Base-by-base conservation (phyloP, 1,139 yeast species). In the Ogataea hybrid region DNA sequence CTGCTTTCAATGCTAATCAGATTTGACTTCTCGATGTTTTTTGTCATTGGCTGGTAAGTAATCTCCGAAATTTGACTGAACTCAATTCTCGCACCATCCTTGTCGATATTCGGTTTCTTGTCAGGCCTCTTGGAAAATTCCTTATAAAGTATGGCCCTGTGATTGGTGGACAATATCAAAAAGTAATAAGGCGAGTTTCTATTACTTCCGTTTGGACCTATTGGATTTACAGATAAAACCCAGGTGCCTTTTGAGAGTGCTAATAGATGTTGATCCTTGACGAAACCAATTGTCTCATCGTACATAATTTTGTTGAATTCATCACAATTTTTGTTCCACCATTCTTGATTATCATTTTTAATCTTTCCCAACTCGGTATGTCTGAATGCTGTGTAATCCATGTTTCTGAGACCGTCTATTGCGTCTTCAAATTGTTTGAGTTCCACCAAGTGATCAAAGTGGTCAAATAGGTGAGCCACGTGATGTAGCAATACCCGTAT, bases 231-330 rank as follows among this genome's bases (percentile, higher is more conserved):
- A 3, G 83, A 73, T 54, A 71, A 81, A n/a, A 85, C 92, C 95
- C 95, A 87, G 2, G 87, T 77, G 4, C 96, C 96, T 53, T 77
- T 79, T 32, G 87, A 77, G 39, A 88, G 64, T 55, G 81, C 81
- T 42, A 84, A 66, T 34, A 84, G 79, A 52, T 95, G 71, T 62
- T 86, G 95, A 58, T 84, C 92, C 46, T 77, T 73, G n/a, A 87
- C 90, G 58, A 84, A 85, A 40, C 82, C 84, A 50, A 73, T 68
- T 0, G 84, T 87, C 57, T 87, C 92, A 14, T 65, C 64, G 5
- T 73, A 62, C 47, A 85, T 68, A 37, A 71, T 65, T 11, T 65
- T 64, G 56, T 79, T 75, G 54, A 87, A 82, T 28, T 67, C 72
- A 4, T 42, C 43, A 12, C 58, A 52, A 12, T 58, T 56, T 1